Evolutionary conservation across 345 rosid species (phyloP), one percentile per base, ranked within the genome.

Genomic region (Syzygium oleosum): DNA sequence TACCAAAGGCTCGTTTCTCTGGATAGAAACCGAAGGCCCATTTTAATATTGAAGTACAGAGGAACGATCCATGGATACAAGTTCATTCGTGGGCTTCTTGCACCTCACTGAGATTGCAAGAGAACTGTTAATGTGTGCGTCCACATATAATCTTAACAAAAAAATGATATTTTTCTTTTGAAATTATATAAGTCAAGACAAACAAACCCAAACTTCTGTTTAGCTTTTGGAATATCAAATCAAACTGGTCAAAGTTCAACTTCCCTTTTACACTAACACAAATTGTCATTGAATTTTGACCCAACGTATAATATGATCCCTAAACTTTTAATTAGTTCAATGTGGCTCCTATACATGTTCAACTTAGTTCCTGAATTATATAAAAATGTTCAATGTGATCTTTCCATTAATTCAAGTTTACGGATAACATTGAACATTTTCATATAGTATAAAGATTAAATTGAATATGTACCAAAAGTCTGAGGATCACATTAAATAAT

Each of bases 221-320:
- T 13, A 61, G 73, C 19, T 61, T n/a, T 61, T n/a, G 38, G 73
- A 61, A n/a, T 6, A 61, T 13, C 19, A 13, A 61, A 61, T n/a
- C 31, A 61, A 8, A 61, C 0, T 17, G 0, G 19, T 6, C 38
- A 61, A 0, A 0, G 54, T 52, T 14, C 54, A 52, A 13, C 54
- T 14, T 52, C 7, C 7, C 46, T 43, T 43, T 43, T 43, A 43
- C 5, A 43, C 1, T 43, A 43, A 43, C 7, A 43, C 46, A 43
- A 43, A 43, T 43, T 1, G 7, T 1, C 7, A 5, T 43, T 43
- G 1, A 43, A 43, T 43, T 43, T 43, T 43, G 7, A 43, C 46
- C 1, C 46, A 43, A 43, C 1, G 7, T 43, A 43, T 43, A 43
- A 43, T 43, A 1, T 5, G 46, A 3, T 6, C 7, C 46, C 46